Evolutionary conservation across 768 basidiomycete genomes (phyloP).

Genomic region (Boletus rubescentipes): DNA sequence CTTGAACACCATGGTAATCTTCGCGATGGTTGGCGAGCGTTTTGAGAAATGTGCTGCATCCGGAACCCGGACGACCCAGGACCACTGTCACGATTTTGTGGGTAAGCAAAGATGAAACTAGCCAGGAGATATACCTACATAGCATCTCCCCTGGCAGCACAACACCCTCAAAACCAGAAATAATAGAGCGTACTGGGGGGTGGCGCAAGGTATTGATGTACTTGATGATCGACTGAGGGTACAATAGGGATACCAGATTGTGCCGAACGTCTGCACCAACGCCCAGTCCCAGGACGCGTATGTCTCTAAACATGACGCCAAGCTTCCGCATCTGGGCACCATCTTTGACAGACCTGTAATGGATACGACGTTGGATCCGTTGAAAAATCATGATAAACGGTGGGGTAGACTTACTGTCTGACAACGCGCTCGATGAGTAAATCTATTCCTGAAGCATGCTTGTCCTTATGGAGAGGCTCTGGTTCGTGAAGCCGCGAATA

Average conservation of each 20-base stretch:
- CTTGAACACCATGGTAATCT: slow-evolving; percentile 41
- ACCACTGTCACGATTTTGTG: slow-evolving; percentile 51
- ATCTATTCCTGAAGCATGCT: slow-evolving; percentile 6
- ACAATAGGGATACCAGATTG: slow-evolving; percentile 55
- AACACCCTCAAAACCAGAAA: slow-evolving; percentile 64
- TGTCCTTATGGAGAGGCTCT: not conserved
- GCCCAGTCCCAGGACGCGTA: slow-evolving; percentile 51
- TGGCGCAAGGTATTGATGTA: slow-evolving; percentile 48
- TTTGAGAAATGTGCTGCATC: slow-evolving; percentile 51
- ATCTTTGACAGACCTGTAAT: slow-evolving; percentile 32
- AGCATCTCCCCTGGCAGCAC: slow-evolving; percentile 76
- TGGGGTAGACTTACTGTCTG: slow-evolving; percentile 4
- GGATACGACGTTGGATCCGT: not conserved
- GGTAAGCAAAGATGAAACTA: not conserved
- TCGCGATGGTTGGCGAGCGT: slow-evolving; percentile 46
- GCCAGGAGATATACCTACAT: slow-evolving; percentile 44
- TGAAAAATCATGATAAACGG: not conserved
- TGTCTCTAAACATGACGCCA: slow-evolving; percentile 51
- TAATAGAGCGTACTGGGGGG: slow-evolving; percentile 62
- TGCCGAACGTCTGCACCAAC: slow-evolving; percentile 43
- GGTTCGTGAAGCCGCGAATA: not conserved
- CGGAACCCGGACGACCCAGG: slow-evolving; percentile 77
- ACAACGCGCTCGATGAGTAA: slow-evolving; percentile 17
- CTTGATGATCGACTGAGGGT: slow-evolving; percentile 39
- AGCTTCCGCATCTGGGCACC: slow-evolving; percentile 40